Evolutionary conservation across 257 asterid genomes (phyloP).

Genomic region (Solanum lycopersicoides): DNA sequence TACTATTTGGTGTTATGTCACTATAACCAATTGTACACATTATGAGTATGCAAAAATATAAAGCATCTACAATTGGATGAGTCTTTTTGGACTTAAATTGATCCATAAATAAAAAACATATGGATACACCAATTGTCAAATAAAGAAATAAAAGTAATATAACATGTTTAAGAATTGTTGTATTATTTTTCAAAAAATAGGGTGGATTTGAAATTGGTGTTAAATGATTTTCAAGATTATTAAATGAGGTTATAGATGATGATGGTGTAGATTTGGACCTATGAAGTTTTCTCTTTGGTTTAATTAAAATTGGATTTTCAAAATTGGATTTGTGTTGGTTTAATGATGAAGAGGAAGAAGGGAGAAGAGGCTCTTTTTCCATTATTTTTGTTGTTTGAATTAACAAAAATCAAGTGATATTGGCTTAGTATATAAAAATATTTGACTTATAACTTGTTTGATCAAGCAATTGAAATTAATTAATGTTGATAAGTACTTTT

Average conservation of each 20-base stretch:
- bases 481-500: neutral
- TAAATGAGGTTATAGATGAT: neutral
- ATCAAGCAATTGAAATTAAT: neutral
- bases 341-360: neutral
- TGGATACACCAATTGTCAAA: neutral
- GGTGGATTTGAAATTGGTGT: neutral
- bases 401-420: neutral
- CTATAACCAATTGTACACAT: slow-evolving; percentile 98
- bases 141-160: neutral
- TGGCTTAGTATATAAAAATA: neutral
- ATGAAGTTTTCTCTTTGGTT: neutral
- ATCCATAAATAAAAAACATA: neutral
- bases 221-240: neutral
- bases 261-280: neutral
- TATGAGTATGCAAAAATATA: slow-evolving; percentile 81
- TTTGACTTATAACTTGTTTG: neutral
- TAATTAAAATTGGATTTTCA: no score
- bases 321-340: neutral
- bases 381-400: neutral
- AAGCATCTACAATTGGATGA: slow-evolving; percentile 81
- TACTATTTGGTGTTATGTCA: slow-evolving; percentile 69
- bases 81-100: slow-evolving; percentile 17
- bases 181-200: no score
- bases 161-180: neutral
- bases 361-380: neutral